A percentile compares a stretch with the other conserved stretches of the same genome.
Evolutionary conservation across 169 alveolate species (phyloP).

Genomic region (Plasmodium inui): DNA sequence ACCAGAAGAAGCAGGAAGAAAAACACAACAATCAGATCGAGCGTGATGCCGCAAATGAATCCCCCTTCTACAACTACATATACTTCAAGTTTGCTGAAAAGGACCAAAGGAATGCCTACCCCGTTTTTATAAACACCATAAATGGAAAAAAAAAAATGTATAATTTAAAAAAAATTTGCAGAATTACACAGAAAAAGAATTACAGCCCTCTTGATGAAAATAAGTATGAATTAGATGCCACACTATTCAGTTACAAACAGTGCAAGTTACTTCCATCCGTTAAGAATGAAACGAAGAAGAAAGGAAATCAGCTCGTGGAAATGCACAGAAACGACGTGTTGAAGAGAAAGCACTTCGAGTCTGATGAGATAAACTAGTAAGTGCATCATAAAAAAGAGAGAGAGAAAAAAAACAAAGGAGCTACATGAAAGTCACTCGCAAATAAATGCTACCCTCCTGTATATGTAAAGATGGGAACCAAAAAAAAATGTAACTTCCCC

Average conservation of each 20-base stretch:
- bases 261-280: slow-evolving; percentile 9
- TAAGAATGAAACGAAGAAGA: background rate
- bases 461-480: background rate
- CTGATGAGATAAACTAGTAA: slow-evolving; percentile 59
- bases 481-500: background rate
- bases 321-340: background rate
- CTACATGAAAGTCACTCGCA: background rate
- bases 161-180: slow-evolving; percentile 32
- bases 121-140: slow-evolving; percentile 34
- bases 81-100: slow-evolving; percentile 34
- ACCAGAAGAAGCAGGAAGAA: background rate
- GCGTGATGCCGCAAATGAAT: slow-evolving; percentile 13
- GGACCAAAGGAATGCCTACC: slow-evolving; percentile 18
- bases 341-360: slow-evolving; percentile 13
- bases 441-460: background rate
- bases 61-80: slow-evolving; percentile 60
- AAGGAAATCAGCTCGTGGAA: background rate
- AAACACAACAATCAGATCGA: background rate
- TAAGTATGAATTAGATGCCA: slow-evolving; percentile 49
- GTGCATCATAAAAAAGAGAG: background rate
- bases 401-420: background rate
- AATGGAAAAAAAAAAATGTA: slow-evolving; percentile 63
- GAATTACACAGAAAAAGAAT: background rate
- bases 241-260: slow-evolving; percentile 37
- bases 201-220: background rate